Base-by-base conservation (phyloP, 2,329 filamentous ascomycete genomes). In the Corinectria fuckeliana region DNA sequence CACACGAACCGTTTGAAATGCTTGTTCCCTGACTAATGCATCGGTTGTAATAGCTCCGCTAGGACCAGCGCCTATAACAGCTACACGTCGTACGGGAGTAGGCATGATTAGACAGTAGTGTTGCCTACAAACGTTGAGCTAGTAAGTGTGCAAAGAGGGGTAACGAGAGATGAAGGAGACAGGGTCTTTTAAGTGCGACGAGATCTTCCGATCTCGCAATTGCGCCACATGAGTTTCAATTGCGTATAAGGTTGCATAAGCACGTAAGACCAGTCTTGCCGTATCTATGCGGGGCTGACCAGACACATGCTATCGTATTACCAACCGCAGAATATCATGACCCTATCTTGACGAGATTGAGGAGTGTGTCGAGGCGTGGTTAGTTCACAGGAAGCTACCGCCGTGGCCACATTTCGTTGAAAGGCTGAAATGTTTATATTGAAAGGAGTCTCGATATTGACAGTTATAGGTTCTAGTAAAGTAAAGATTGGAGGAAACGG, bases 61-160 rank as follows among this genome's bases (percentile, higher is more conserved):
- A 25, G 56, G 56, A 32, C 56, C 56, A 8, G 56, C 50, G 21
- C 56, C 56, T n/a, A 58, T 58, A 5, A 58, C 56, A 20, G 56
- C 56, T 14, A 58, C 56, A 18, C 56, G 50, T 32, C 32, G 56
- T 23, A 45, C 36, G 36, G 47, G 3, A 14, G 30, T 5, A 7
- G 54, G 47, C 48, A 57, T 57, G 20, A 10, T 47, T 23, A 25
- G 18, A 32, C 1, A 39, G n/a, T 9, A 20, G n/a, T 11, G 5
- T 8, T 51, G 6, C 5, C 9, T 34, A 20, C 7, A 8, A 14
- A 21, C 9, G 1, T 16, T 3, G 14, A 7, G 2, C n/a, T 36
- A 3, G n/a, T n/a, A 8, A 34, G 4, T 18, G n/a, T 18, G n/a
- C n/a, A 18, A 18, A 36, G 13, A 16, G 14, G 6, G 4, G 41